Evolutionary conservation across 495 filamentous ascomycete genomes (phyloP), one percentile per base, ranked within the genome.

Genomic region (Geopyxis carbonaria): DNA sequence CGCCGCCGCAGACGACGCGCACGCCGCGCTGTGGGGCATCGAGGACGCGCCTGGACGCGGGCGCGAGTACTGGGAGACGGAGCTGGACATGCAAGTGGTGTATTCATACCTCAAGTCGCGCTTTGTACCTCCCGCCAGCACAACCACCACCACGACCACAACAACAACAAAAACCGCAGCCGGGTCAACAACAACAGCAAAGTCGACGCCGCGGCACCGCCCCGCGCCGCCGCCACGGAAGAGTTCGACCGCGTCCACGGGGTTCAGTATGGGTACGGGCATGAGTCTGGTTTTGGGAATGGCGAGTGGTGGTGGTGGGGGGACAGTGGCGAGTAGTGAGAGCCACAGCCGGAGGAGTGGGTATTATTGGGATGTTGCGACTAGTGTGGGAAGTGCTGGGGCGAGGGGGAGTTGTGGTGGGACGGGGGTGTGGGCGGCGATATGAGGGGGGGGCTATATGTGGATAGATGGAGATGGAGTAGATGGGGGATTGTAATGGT

Each of bases 11-110:
- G 41, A 57, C 14, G 46, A 40, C 28, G 54, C 53, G 21, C 69
- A 78, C 41, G 68, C 69, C 22, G 68, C 72, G 6, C 62, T 72
- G 22, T 79, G 75, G 75, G 73, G 73, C 13, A 75, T 78, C 31
- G 76, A 80, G 48, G 76, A 78, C 7, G 25, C 7, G 33, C n/a
- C n/a, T n/a, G n/a, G n/a, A n/a, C n/a, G n/a, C n/a, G n/a, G 38
- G 15, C 47, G 61, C 19, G 75, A 76, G 18, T 80, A 82, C 48
- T 83, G 78, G 78, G 76, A 80, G 45, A 73, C 68, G 22, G 71
- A 75, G 7, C 63, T 80, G 7, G 75, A 78, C 36, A 61, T 80
- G 40, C 66, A 67, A 47, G 73, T 76, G 58, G 68, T 80, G 31
- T 80, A 80, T 60, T 67, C 69, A 28, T 78, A 74, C 48, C 64